These are phyloP conservation scores for Prunella vulgaris DNA, from an alignment of 257 asterid genomes.

Conservation along the genomic window DNA sequence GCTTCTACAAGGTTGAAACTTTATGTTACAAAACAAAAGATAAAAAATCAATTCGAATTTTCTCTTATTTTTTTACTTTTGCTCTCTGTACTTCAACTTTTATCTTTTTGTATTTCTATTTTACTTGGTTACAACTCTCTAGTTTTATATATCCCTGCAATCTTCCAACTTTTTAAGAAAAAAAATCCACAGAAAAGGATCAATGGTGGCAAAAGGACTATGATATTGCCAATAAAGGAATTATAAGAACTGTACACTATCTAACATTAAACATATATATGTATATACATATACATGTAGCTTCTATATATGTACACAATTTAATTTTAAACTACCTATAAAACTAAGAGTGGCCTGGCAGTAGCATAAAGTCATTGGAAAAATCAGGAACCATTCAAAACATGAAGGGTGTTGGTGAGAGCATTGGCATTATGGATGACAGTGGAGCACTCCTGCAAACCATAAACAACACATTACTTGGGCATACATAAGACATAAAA, in stretches of 20 bases:
- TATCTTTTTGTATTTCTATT: too few relatives aligned
- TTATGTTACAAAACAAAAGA: too few relatives aligned
- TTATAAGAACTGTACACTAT: neutral
- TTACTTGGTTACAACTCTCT: too few relatives aligned
- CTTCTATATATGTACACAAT: neutral
- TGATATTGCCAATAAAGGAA: neutral
- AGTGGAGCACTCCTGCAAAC: conserved; percentile 35
- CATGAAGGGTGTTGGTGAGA: conserved; percentile 54
- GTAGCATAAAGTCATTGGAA: neutral
- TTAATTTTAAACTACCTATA: neutral
- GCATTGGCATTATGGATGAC: conserved; percentile 30
- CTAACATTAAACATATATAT: neutral
- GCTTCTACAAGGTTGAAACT: too few relatives aligned
- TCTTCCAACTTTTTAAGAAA: too few relatives aligned
- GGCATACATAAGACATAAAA: too few relatives aligned
- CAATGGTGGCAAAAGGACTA: too few relatives aligned
- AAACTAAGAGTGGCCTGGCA: neutral
- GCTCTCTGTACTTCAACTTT: too few relatives aligned
- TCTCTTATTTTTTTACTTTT: too few relatives aligned
- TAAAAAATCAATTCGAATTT: too few relatives aligned
- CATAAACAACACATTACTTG: neutral
- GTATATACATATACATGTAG: neutral
- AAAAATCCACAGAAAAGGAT: too few relatives aligned
- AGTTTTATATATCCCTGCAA: neutral
- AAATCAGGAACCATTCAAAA: conserved; percentile 30